Evolutionary conservation across 352 stramenopile genomes (phyloP).

Genomic region (Phytopythium litorale): DNA sequence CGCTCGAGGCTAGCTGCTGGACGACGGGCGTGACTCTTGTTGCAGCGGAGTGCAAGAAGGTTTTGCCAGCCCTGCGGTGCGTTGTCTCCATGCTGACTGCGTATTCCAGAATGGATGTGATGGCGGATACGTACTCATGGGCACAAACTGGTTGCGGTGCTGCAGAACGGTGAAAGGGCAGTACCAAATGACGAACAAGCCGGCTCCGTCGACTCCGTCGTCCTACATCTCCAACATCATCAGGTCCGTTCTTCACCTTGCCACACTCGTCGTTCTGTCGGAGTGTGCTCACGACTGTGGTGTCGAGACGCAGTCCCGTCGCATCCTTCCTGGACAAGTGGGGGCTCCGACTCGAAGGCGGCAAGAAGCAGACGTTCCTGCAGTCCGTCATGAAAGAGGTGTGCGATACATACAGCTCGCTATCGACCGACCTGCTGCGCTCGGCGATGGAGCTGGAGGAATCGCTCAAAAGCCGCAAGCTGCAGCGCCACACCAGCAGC

Average conservation of each 20-base stretch:
- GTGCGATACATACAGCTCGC: conserved; percentile 49
- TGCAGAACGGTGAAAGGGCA: conserved; percentile 81
- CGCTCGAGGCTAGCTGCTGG: conserved; percentile 65
- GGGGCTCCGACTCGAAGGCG: conserved; percentile 45
- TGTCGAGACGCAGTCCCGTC: conserved; percentile 41
- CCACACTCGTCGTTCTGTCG: not conserved
- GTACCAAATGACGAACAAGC: conserved; percentile 90
- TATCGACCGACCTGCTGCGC: conserved; percentile 72
- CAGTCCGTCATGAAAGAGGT: conserved; percentile 53
- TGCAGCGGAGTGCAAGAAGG: conserved; percentile 82
- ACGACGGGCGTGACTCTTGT: conserved; percentile 50
- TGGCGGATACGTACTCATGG: not conserved
- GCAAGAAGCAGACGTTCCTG: conserved; percentile 42
- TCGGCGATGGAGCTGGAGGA: conserved; percentile 81
- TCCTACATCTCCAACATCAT: conserved; percentile 79
- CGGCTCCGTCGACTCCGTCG: conserved; percentile 56
- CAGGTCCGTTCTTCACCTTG: conserved; percentile 21
- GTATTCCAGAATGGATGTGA: not conserved
- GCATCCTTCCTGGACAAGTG: conserved; percentile 71
- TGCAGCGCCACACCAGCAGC: conserved; percentile 48
- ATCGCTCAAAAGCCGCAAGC: conserved; percentile 85
- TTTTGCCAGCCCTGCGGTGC: conserved; percentile 76
- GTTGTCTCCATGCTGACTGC: conserved; percentile 1
- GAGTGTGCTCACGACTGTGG: conserved; percentile 7
- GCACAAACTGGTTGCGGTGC: not conserved